A percentile compares a stretch with the other conserved stretches of the same genome.
Conservation (phyloP, 140 eudicot species). For the Ambrosia hybrid region DNA sequence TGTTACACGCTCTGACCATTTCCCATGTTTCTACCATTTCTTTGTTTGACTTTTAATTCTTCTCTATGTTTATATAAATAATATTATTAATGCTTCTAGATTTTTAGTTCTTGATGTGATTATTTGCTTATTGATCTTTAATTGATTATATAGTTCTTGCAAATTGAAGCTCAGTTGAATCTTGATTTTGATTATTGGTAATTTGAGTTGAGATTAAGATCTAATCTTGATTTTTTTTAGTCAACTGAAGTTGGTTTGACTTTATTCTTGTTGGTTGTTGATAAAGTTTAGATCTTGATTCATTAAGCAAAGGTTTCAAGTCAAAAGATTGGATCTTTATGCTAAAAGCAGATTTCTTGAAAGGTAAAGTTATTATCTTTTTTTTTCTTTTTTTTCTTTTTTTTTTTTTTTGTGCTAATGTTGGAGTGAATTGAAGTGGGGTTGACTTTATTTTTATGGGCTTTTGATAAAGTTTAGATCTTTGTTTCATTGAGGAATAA, state of each 20-base stretch:
- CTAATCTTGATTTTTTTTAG: conserved; percentile 23
- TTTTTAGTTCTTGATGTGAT: conserved; percentile 8
- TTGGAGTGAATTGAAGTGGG: conserved; percentile 31
- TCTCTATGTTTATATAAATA: too few species aligned
- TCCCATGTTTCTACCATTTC: conserved; percentile 3
- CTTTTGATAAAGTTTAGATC: conserved; percentile 36
- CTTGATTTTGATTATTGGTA: conserved; percentile 11
- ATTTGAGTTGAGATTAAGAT: conserved; percentile 12
- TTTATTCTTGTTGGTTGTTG: conserved; percentile 25
- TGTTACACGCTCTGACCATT: conserved; percentile 14
- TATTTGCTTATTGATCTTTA: background rate
- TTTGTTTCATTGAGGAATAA: conserved; percentile 21
- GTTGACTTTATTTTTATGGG: conserved; percentile 35
- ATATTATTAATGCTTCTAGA: conserved; percentile 4
- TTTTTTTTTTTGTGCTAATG: background rate
- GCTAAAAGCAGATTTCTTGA: conserved; percentile 26
- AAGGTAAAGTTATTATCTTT: conserved; percentile 13
- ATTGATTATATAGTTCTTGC: background rate
- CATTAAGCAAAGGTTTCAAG: background rate
- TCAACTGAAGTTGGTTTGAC: conserved; percentile 34
- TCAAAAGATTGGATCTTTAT: conserved; percentile 30
- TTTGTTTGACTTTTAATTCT: conserved; percentile 25
- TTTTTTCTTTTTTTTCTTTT: background rate
- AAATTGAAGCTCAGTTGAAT: conserved; percentile 2
- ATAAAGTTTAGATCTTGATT: conserved; percentile 45